Percentiles rank a stretch among this genome's conserved stretches.
phyloP scores from a whole-genome alignment of 805 yeast genomes.

The Cyberlindnera amylophila region DNA sequence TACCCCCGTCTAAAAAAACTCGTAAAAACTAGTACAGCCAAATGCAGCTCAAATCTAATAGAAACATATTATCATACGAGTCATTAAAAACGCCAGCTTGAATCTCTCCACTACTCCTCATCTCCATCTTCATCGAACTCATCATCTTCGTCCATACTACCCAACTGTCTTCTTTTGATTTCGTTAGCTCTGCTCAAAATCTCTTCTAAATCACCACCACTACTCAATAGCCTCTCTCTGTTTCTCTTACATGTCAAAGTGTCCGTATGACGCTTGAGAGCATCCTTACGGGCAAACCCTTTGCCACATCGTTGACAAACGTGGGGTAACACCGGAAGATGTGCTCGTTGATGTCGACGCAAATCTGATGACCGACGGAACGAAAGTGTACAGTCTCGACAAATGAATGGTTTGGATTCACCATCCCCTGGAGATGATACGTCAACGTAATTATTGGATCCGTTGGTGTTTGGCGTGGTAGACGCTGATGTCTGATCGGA shows the following conservation, averaged over 20 bases:
- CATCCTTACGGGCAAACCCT: constrained; percentile 82
- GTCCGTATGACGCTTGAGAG: constrained; percentile 69
- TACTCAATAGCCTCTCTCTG: constrained; percentile 46
- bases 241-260: constrained; percentile 75
- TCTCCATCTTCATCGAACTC: constrained; percentile 1
- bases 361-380: constrained; percentile 68
- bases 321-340: constrained; percentile 66
- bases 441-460: constrained; percentile 1
- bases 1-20: no score
- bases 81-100: not conserved
- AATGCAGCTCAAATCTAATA: no score
- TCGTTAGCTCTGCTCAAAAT: constrained; percentile 27
- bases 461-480: not conserved
- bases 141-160: constrained; percentile 8
- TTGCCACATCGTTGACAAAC: constrained; percentile 74
- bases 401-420: constrained; percentile 44
- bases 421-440: constrained; percentile 9
- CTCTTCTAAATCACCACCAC: constrained; percentile 35
- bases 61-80: no score
- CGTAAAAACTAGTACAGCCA: no score
- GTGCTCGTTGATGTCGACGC: constrained; percentile 74
- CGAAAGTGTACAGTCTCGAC: constrained; percentile 56
- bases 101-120: not conserved
- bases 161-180: constrained; percentile 2
- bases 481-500: not conserved